Evolutionary conservation across 805 yeast species (phyloP), one percentile per base, ranked within the genome.

Genomic region (Wickerhamiella sorbophila): DNA sequence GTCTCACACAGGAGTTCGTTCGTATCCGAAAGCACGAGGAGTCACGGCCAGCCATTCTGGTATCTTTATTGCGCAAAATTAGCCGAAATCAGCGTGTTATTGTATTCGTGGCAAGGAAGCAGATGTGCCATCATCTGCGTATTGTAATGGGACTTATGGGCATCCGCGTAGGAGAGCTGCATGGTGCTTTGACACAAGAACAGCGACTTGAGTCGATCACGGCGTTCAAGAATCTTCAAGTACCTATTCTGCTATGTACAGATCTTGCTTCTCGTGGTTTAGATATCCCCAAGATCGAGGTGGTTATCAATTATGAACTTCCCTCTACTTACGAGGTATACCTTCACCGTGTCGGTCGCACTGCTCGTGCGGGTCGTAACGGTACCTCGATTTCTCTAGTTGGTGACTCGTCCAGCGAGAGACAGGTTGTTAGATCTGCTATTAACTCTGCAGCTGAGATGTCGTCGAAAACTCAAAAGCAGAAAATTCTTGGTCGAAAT

Each of bases 211-310:
- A 71, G 46, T 80, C 82, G 55, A 82, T 91, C 36, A 80, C 77
- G 9, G 80, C 77, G 45, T 91, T 91, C 67, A 85, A 84, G 53
- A 75, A 74, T 48, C 68, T 85, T 49, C 73, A 74, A 3, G 94
- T 87, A 26, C 94, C 97, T 1, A 76, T 88, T 8, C 68, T 91
- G 45, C 70, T 91, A 33, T 91, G 97, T 77, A 91, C 99, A 1
- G 99, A 91, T 71, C 72, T 91, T 60, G 98, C 98, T 2, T 88
- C 98, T 22, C 82, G 99, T 75, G 99, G 99, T 71, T 72, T 91
- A 58, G 99, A 91, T 80, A 91, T 91, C 56, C 97, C 97, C 47
- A 88, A 88, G 63, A 87, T 91, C 59, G 97, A 87, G 60, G 77
- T 80, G 45, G 99, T 91, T 37, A 73, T 91, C 56, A 91, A 91